These are phyloP conservation scores for Fusarium sp. DNA, from an alignment of 2,329 filamentous ascomycete genomes.

Conservation along the genomic window DNA sequence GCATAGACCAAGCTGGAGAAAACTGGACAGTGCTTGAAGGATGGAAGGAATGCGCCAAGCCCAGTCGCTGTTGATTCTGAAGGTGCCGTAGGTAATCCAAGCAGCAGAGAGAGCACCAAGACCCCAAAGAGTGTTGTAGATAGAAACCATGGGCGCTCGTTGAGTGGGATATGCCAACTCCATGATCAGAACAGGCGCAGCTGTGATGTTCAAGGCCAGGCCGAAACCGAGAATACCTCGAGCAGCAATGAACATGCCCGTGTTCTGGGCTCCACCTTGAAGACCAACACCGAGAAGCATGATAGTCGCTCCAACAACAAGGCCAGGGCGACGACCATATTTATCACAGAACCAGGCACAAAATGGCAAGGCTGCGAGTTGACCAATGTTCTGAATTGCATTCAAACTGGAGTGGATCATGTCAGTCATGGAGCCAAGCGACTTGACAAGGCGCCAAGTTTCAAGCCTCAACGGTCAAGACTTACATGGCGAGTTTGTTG, in stretches of 20 bases:
- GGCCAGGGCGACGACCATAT: conserved; percentile 1
- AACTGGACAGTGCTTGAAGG: conserved; percentile 1
- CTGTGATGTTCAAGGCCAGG: conserved; percentile 6
- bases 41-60: conserved; percentile 13
- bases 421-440: not conserved
- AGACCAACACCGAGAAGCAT: conserved; percentile 19
- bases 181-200: conserved; percentile 11
- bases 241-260: conserved; percentile 16
- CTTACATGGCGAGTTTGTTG: conserved; percentile 13
- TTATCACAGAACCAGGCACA: conserved; percentile 15
- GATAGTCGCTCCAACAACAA: not conserved
- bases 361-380: conserved; percentile 11
- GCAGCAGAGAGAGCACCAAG: conserved; percentile 8
- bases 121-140: conserved; percentile 21
- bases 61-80: conserved; percentile 10
- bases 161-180: conserved; percentile 17
- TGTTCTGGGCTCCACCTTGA: conserved; percentile 8
- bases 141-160: conserved; percentile 12
- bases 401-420: not conserved
- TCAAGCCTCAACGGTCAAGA: not conserved
- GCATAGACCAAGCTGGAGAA: conserved; percentile 1
- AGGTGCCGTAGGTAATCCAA: conserved; percentile 15
- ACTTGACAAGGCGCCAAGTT: not conserved
- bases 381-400: conserved; percentile 17
- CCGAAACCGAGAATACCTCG: conserved; percentile 16